phyloP scores from a whole-genome alignment of 495 filamentous ascomycete genomes.

The Tetracladium marchalianum region DNA sequence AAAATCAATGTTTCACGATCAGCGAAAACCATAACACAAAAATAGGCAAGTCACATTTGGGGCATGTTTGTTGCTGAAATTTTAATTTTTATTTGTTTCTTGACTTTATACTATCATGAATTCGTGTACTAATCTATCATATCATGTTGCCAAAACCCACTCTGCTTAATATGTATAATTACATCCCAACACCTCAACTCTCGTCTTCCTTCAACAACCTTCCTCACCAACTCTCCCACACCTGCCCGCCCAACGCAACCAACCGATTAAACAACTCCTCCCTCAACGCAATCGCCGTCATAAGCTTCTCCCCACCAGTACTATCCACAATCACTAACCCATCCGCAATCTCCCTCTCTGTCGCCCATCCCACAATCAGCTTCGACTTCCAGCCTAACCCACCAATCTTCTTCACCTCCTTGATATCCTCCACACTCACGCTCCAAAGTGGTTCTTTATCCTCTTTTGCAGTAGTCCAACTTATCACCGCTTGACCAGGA shows the following conservation, averaged over 20 bases:
- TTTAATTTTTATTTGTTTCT: too few relatives aligned
- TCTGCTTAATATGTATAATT: too few relatives aligned
- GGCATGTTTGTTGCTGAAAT: too few relatives aligned
- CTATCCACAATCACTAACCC: constrained; percentile 59
- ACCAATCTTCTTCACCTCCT: constrained; percentile 71
- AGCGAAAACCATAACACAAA: too few relatives aligned
- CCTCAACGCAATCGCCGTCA: constrained; percentile 65
- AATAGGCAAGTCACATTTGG: too few relatives aligned
- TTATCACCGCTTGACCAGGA: constrained; percentile 39
- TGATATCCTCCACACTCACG: constrained; percentile 38
- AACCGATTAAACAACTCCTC: constrained; percentile 84
- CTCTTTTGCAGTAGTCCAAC: constrained; percentile 41
- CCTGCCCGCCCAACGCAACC: constrained; percentile 73
- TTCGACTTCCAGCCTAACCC: constrained; percentile 87
- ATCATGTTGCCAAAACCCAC: too few relatives aligned
- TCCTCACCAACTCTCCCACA: constrained; percentile 72
- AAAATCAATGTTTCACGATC: too few relatives aligned
- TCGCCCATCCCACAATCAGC: constrained; percentile 72
- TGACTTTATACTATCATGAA: too few relatives aligned
- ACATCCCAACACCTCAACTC: too few relatives aligned
- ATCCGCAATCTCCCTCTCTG: constrained; percentile 67
- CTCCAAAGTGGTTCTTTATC: constrained; percentile 47
- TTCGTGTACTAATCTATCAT: too few relatives aligned
- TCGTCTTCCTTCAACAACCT: neutral
- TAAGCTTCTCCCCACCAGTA: constrained; percentile 39